These are phyloP conservation scores for Pseudopithomyces chartarum DNA, from an alignment of 2,329 filamentous ascomycete genomes.

Conservation along the genomic window DNA sequence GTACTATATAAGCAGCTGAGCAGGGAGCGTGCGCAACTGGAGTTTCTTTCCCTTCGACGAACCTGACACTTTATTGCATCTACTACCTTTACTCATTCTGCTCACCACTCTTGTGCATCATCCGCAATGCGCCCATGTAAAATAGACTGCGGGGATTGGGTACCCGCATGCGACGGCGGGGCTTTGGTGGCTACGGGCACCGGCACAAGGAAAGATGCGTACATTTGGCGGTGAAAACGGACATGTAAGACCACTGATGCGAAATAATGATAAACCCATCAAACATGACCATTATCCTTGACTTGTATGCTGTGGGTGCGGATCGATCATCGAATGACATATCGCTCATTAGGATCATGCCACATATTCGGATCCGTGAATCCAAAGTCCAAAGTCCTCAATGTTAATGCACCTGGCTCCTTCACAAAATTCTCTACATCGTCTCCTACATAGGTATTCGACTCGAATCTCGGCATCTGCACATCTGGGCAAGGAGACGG, in stretches of 20 bases:
- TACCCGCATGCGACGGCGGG: background rate
- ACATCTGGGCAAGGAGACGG: no score
- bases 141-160: conserved; percentile 7
- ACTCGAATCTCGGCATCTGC: no score
- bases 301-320: background rate
- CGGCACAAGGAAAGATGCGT: background rate
- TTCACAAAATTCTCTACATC: no score
- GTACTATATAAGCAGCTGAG: background rate
- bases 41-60: conserved; percentile 9
- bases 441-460: no score
- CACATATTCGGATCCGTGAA: no score
- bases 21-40: no score
- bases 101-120: conserved; percentile 17
- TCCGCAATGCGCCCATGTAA: conserved; percentile 10
- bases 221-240: background rate
- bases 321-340: no score
- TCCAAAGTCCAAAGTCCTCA: no score
- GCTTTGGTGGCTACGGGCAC: background rate
- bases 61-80: conserved; percentile 11
- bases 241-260: no score
- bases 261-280: background rate
- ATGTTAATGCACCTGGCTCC: no score
- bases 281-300: background rate
- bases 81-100: conserved; percentile 9
- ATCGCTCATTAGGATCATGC: no score